A percentile compares a stretch with the other conserved stretches of the same genome.
Conservation (phyloP, 805 yeast genomes). For the Lipomyces orientalis region DNA sequence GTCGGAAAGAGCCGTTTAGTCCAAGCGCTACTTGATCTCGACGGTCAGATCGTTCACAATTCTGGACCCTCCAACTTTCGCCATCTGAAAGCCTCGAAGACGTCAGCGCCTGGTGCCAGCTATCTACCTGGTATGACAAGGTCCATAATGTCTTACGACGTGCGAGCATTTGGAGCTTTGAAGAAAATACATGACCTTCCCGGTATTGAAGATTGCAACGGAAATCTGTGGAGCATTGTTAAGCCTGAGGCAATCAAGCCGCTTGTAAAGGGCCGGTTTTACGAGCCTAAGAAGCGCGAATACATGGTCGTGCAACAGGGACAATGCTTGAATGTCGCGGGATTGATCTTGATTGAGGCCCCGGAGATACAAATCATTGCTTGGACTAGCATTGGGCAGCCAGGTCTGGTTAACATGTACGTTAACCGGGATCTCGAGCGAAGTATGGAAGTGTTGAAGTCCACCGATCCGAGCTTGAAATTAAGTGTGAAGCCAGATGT, state of each 20-base stretch:
- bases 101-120: slow-evolving; percentile 50
- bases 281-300: slow-evolving; percentile 37
- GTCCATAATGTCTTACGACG: slow-evolving; percentile 51
- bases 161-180: slow-evolving; percentile 42
- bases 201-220: slow-evolving; percentile 41
- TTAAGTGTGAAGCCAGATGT: slow-evolving; percentile 37
- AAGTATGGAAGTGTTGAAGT: slow-evolving; percentile 30
- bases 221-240: slow-evolving; percentile 37
- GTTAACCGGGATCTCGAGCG: slow-evolving; percentile 39
- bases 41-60: slow-evolving; percentile 42
- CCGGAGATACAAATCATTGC: slow-evolving; percentile 41
- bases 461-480: slow-evolving; percentile 35
- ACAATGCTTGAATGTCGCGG: slow-evolving; percentile 43
- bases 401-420: slow-evolving; percentile 32
- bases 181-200: slow-evolving; percentile 42
- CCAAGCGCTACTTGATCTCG: slow-evolving; percentile 70
- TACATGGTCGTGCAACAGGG: slow-evolving; percentile 37
- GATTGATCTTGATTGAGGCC: slow-evolving; percentile 43
- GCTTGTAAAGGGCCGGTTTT: slow-evolving; percentile 22
- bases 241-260: slow-evolving; percentile 37
- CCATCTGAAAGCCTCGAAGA: slow-evolving; percentile 34
- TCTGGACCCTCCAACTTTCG: background rate
- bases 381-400: slow-evolving; percentile 43
- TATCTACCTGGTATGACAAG: slow-evolving; percentile 75
- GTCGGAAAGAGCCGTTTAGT: slow-evolving; percentile 85